Base-by-base conservation (phyloP, 306 rosid species). In the Glycine latifolia region DNA sequence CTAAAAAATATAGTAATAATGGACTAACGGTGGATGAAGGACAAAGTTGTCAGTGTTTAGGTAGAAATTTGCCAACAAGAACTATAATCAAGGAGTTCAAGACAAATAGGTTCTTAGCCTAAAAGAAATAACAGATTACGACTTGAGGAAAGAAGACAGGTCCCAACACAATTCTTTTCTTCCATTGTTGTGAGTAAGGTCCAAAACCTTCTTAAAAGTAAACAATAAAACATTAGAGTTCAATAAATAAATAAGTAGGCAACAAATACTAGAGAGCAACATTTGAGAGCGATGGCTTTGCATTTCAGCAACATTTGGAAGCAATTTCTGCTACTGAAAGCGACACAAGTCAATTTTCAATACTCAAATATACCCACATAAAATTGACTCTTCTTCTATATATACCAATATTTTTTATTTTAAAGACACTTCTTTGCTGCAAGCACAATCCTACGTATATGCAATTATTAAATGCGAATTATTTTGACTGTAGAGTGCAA, bases 211-310 rank as follows among this genome's bases (percentile, higher is more conserved):
- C 54, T 11, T 53, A 53, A 53, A 53, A 53, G 37, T 17, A 59
- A 20, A 20, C 49, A 5, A 33, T 48, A 47, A 44, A 41, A 67
- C 68, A 67, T 20, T 39, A 31, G 13, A 50, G 20, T 16, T 10
- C 15, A 77, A 52, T 77, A 62, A 65, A 77, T 16, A 66, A 49
- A 52, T 49, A 63, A 60, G 13, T 53, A 53, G 58, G 43, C 16
- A 77, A 66, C 41, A 78, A 53, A 67, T 39, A 7, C 55, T 7
- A 37, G 10, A 52, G 5, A 41, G 66, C 46, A 2, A 78, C 41
- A 26, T 20, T 58, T 75, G 69, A 75, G 26, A 58, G 68, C 20
- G 53, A 75, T 44, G 69, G 43, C 43, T 55, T 41, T 56, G 43
- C 68, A 53, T 53, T 56, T 37, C 67, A 41, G 26, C 67, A n/a